Evolutionary conservation across 2,329 filamentous ascomycete species (phyloP), one percentile per base, ranked within the genome.

Genomic region (Cryphonectria parasitica): DNA sequence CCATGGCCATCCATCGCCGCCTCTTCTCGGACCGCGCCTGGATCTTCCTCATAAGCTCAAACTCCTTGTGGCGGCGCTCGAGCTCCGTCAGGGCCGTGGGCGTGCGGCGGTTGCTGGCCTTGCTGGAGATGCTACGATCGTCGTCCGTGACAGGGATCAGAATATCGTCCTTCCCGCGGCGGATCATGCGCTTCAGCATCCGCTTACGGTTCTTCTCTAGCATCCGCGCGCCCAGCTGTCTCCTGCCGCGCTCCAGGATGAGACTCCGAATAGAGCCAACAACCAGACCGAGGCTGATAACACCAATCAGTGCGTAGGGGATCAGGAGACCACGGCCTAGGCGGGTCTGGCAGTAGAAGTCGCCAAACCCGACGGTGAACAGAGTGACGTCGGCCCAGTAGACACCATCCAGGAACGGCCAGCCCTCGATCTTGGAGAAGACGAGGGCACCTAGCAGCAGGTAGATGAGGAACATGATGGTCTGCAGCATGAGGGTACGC

Each of bases 401-500:
- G 1, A 95, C 83, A 2, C 89, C 89, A 75, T 98, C 93, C 1
- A 93, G 88, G 76, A 91, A 97, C 28, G 85, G 82, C 90, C 94
- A 96, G 3, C 81, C 86, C 72, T 97, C 91, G 3, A 96, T 86
- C 1, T 83, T 83, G 7, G 89, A 88, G 77, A 96, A 97, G 0
- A 97, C 82, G 0, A 90, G 87, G 0, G 91, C 93, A 0, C 95
- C 95, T 2, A 94, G 80, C 0, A 92, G 89, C 0, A 98, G 83
- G 84, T 96, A 97, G 64, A 93, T 81, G 66, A 97, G 90, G 77
- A 97, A 93, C 69, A 92, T 83, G 80, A 97, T 97, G 1, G 94
- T 97, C 80, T 98, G 95, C 39, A 97, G 82, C 84, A 98, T 97
- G 31, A 98, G 83, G 0, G 93, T 97, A 13, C 95, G 88, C 79